Base-by-base conservation (phyloP, 352 stramenopile genomes). In the Globisporangium cederbergense region DNA sequence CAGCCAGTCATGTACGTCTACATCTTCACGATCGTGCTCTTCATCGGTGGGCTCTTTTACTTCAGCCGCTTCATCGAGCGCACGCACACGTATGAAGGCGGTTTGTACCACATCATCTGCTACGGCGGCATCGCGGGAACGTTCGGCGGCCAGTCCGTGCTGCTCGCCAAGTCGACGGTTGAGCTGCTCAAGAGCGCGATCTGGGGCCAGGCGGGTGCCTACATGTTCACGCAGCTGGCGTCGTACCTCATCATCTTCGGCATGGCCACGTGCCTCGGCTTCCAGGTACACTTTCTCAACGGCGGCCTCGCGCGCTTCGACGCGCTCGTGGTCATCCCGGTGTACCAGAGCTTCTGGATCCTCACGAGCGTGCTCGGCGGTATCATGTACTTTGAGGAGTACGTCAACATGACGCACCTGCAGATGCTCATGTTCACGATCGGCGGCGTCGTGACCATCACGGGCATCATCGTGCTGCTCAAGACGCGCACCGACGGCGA, bases 361-460 rank as follows among this genome's bases (percentile, higher is more conserved):
- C 71, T 96, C 43, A 96, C 75, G 71, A 95, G 88, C 58, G 86
- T 97, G 46, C 73, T 96, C n/a, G 90, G 91, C 20, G 91, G 90
- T 14, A 91, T 97, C 71, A 91, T 97, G 75, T 97, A 97, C 74
- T 97, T 97, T 70, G 84, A 96, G 70, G 91, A 97, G 72, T 94
- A 94, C 67, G 78, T 90, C 50, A 89, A 65, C 71, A 94, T 94
- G 86, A 91, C 86, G 40, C 67, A 71, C 4, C 74, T 70, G n/a
- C 81, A 91, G 57, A 83, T 85, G 77, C 67, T 79, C 59, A 92
- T 94, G 81, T 94, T 94, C 68, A 89, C 86, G 3, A 62, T 90
- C 63, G 86, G 86, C 22, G 83, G 82, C 18, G 67, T 81, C 32
- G 62, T 94, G 43, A 94, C 86, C n/a, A 94, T 94, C 66, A 65